Percentiles rank a stretch among this genome's conserved stretches.
phyloP scores from a whole-genome alignment of 2,329 filamentous ascomycete genomes.

The Exophiala dermatitidis region DNA sequence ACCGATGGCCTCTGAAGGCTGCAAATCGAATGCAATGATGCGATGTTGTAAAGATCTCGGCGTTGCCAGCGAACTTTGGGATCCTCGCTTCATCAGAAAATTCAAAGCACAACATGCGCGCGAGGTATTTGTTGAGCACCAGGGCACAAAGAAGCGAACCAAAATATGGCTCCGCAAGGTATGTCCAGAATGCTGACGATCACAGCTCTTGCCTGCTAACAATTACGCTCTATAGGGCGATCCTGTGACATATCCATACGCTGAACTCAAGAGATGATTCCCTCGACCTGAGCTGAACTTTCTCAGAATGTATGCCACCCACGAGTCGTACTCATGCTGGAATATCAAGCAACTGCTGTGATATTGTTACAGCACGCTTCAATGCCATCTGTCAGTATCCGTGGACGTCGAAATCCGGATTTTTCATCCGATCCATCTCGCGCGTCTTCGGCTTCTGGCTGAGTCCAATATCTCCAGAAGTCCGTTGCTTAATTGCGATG shows the following conservation, averaged over 20 bases:
- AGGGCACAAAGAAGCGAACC: constrained; percentile 75
- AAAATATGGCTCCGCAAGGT: constrained; percentile 76
- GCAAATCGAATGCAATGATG: constrained; percentile 96
- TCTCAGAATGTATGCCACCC: too few relatives aligned
- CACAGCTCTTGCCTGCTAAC: not conserved
- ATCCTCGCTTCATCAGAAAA: constrained; percentile 78
- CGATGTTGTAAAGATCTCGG: constrained; percentile 97
- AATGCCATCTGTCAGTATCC: too few relatives aligned
- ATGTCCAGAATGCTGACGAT: not conserved
- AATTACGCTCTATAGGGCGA: constrained; percentile 47
- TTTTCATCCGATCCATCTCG: too few relatives aligned
- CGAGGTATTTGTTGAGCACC: constrained; percentile 86
- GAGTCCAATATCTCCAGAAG: too few relatives aligned
- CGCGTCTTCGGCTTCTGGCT: too few relatives aligned
- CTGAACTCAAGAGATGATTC: constrained; percentile 37
- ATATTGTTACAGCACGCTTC: too few relatives aligned
- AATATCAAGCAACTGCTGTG: too few relatives aligned
- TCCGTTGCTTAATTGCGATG: too few relatives aligned
- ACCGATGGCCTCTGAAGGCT: constrained; percentile 89
- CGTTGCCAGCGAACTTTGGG: constrained; percentile 92
- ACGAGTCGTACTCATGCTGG: too few relatives aligned
- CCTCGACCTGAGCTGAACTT: not conserved
- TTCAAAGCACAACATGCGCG: constrained; percentile 69
- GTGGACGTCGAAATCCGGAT: too few relatives aligned
- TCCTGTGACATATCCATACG: constrained; percentile 58